Conservation (phyloP, 345 rosid species). For the Syzygium grande region DNA sequence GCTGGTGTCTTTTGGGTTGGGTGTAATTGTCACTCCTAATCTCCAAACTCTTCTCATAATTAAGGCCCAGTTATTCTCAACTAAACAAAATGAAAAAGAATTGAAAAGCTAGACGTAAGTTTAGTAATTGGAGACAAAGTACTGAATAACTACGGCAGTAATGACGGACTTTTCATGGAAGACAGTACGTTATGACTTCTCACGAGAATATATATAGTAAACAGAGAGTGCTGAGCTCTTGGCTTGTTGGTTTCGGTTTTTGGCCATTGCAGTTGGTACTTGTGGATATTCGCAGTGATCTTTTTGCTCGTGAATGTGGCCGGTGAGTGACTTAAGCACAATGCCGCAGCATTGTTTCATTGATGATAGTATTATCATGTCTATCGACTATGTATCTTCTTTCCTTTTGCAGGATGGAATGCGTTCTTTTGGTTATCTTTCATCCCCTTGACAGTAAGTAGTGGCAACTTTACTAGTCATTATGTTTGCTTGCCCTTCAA, state of each 20-base stretch:
- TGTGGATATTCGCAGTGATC: conserved; percentile 71
- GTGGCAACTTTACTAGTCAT: not conserved
- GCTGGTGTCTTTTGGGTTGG: no score
- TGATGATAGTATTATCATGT: not conserved
- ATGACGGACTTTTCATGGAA: not conserved
- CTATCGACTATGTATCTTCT: not conserved
- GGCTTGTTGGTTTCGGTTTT: not conserved
- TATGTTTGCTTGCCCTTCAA: not conserved
- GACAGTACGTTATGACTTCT: not conserved
- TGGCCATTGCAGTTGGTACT: conserved; percentile 62
- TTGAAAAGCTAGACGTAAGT: not conserved
- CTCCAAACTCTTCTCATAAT: not conserved
- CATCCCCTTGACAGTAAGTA: conserved; percentile 62
- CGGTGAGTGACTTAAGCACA: conserved; percentile 18
- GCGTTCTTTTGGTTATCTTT: conserved; percentile 67
- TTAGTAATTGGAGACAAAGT: no score
- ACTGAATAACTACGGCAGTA: no score
- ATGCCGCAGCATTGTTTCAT: not conserved
- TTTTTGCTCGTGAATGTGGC: conserved; percentile 65
- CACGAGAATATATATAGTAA: not conserved
- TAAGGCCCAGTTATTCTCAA: not conserved
- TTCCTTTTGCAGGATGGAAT: conserved; percentile 54
- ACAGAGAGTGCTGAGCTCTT: not conserved
- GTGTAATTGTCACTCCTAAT: not conserved
- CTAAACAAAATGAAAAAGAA: not conserved